Evolutionary conservation across 1,284 basidiomycete species (phyloP).

Genomic region (Clitocybe nebularis): DNA sequence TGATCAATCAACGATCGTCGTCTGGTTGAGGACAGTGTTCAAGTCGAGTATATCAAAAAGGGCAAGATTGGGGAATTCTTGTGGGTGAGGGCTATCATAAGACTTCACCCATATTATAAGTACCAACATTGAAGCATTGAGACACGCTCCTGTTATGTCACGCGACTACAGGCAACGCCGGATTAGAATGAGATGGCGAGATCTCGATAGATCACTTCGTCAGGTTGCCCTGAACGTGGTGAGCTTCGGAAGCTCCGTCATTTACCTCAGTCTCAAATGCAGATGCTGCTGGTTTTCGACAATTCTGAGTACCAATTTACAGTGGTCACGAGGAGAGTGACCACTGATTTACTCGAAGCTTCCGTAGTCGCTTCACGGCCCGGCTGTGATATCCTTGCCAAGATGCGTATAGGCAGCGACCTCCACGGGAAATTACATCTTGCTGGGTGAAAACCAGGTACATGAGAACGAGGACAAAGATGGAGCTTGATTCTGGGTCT

Average conservation of each 20-base stretch:
- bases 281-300: constrained; percentile 15
- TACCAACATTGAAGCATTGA: constrained; percentile 12
- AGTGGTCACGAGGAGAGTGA: constrained; percentile 16
- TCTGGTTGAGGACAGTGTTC: constrained; percentile 2
- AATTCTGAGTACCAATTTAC: constrained; percentile 11
- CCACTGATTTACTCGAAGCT: constrained; percentile 5
- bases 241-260: constrained; percentile 16
- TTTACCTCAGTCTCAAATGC: constrained; percentile 14
- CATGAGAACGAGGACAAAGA: constrained; percentile 4
- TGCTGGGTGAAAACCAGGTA: constrained; percentile 8
- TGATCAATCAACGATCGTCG: constrained; percentile 7
- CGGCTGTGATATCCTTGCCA: constrained; percentile 15
- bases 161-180: constrained; percentile 20
- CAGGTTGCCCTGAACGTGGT: constrained; percentile 15
- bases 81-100: constrained; percentile 14
- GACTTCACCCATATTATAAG: constrained; percentile 17
- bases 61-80: constrained; percentile 9
- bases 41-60: constrained; percentile 4
- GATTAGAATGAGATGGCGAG: constrained; percentile 14
- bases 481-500: not conserved
- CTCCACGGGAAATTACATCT: constrained; percentile 25
- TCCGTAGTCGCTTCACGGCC: constrained; percentile 13
- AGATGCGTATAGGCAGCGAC: constrained; percentile 21
- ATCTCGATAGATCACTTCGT: constrained; percentile 17
- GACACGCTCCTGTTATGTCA: constrained; percentile 20